Evolutionary conservation across 768 basidiomycete species (phyloP), one percentile per base, ranked within the genome.

Genomic region (Clitopilus passeckerianus): DNA sequence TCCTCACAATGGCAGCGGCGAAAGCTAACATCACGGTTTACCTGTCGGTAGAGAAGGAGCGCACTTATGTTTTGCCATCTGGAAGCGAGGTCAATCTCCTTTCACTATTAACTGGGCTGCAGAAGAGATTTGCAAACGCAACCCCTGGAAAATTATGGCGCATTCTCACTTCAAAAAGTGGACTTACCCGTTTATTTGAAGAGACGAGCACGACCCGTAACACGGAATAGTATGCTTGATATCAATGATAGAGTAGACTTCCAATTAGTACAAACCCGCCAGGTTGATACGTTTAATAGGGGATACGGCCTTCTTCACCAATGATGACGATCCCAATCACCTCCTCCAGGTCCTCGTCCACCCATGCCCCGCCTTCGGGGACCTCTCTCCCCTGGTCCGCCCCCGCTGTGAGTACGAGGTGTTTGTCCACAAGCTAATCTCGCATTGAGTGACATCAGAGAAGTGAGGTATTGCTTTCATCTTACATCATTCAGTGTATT

Each of bases 401-500:
- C 80, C 77, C 74, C 57, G 77, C 70, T 20, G 86, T 84, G 37
- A 83, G 76, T 30, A 91, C 67, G 20, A 90, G 70, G 65, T 93
- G 90, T 63, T 90, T 93, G 69, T 93, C 91, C 30, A 93, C 90
- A 58, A 93, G 79, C 91, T 78, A 61, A 22, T 15, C 4, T n/a
- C 41, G 53, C 35, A 56, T 18, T 54, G 23, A 58, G 54, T 16
- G 53, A 33, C 3, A n/a, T 41, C 59, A 24, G 56, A 33, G 55
- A 56, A 33, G 55, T 43, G 55, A 57, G 16, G 41, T 53, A 44
- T 35, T 33, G 61, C 34, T 41, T 33, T 8, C n/a, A 1, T 66
- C 92, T 66, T 68, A 96, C 95, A 66, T 96, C 93, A 69, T 95
- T 98, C 59, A 98, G 72, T 9, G 88, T 84, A 63, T 88, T 89